Evolutionary conservation across 148 eudicot genomes (phyloP).

Genomic region (Vaccinium vitisidaea): DNA sequence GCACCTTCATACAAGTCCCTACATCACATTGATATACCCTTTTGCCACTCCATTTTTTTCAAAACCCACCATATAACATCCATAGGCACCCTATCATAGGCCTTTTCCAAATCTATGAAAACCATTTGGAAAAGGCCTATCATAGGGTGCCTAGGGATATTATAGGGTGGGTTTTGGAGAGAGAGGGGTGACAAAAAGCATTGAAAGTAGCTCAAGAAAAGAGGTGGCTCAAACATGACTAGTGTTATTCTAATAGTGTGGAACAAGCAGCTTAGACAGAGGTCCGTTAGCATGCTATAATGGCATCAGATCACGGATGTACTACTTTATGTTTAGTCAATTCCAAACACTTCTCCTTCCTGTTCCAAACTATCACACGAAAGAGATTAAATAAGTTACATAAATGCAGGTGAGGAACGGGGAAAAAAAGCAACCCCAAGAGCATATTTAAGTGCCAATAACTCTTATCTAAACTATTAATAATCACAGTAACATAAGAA

Average conservation of each 20-base stretch:
- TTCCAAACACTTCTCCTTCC: background rate
- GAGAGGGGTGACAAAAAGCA: no score
- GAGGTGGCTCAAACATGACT: background rate
- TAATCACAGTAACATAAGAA: background rate
- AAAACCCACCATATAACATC: no score
- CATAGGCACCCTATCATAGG: no score
- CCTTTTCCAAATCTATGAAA: no score
- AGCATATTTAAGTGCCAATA: background rate
- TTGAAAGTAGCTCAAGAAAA: background rate
- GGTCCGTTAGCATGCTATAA: background rate
- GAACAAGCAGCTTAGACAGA: background rate
- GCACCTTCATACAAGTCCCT: no score
- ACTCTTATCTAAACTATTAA: background rate
- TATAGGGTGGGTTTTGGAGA: no score
- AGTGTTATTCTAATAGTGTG: background rate
- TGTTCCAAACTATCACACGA: background rate
- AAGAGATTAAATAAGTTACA: background rate
- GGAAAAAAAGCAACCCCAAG: background rate
- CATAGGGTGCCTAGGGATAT: no score
- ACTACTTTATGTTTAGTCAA: background rate
- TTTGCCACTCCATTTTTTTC: no score
- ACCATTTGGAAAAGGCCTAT: no score
- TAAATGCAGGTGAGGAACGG: background rate
- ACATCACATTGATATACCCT: no score
- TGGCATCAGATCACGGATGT: background rate